Evolutionary conservation across 1,139 yeast genomes (phyloP).

Genomic region (Saccharomyces hybrid): DNA sequence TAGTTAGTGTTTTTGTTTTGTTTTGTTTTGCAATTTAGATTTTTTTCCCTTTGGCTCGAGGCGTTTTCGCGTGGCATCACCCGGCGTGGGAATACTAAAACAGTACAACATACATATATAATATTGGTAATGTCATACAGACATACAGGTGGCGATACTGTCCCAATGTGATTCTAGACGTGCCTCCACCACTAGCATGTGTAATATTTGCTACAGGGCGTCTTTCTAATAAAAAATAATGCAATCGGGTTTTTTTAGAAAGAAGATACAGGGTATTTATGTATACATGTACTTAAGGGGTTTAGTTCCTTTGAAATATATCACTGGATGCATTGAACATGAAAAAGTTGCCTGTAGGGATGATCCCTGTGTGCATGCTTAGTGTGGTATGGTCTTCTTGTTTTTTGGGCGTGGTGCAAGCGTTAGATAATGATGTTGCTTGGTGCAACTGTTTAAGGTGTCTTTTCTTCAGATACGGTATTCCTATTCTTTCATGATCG

Average conservation of each 20-base stretch:
- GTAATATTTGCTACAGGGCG: no score
- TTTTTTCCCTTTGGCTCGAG: background rate
- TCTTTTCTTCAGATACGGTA: background rate
- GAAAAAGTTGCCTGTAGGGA: background rate
- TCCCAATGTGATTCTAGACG: no score
- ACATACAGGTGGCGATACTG: no score
- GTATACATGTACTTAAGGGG: no score
- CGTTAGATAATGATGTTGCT: no score
- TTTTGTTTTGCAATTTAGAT: background rate
- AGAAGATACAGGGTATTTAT: no score
- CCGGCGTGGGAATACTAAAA: background rate
- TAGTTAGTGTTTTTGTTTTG: background rate
- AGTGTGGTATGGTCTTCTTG: background rate
- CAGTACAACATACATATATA: background rate
- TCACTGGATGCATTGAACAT: background rate
- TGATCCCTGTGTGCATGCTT: background rate
- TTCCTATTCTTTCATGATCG: background rate
- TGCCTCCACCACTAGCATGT: no score
- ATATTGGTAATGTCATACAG: no score
- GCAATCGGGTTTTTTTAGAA: background rate
- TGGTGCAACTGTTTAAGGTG: background rate
- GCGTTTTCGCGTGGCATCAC: conserved; percentile 1
- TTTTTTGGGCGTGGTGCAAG: background rate
- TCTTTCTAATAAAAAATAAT: no score
- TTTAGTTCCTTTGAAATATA: background rate